Conservation (phyloP, 2,329 filamentous ascomycete genomes). For the Capronia coronata region DNA sequence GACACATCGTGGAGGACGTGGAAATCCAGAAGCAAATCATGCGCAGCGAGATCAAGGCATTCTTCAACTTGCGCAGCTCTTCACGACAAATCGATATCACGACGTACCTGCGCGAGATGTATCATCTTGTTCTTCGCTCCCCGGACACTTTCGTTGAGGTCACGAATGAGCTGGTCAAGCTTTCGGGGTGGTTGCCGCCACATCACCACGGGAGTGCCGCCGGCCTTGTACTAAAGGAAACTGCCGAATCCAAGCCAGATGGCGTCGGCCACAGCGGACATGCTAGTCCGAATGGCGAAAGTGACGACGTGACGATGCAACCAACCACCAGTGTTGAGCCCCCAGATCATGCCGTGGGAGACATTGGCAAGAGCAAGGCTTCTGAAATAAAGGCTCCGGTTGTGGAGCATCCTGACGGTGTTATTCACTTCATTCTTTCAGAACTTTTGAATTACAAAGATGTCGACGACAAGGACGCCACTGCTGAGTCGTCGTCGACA, state of each 20-base stretch:
- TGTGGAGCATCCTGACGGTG: constrained; percentile 87
- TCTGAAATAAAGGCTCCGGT: constrained; percentile 71
- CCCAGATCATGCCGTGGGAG: constrained; percentile 16
- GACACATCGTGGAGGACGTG: constrained; percentile 92
- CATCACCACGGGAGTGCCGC: constrained; percentile 11
- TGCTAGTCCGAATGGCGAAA: neutral
- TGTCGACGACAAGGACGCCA: constrained; percentile 72
- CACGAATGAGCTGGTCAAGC: constrained; percentile 78
- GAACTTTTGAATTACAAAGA: constrained; percentile 89
- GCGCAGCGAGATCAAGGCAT: constrained; percentile 76
- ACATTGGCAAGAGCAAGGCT: constrained; percentile 46
- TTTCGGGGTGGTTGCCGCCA: constrained; percentile 31
- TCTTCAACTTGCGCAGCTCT: constrained; percentile 56
- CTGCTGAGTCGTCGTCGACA: constrained; percentile 29
- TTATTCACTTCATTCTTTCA: constrained; percentile 88
- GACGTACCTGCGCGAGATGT: constrained; percentile 68
- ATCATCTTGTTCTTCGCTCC: constrained; percentile 70
- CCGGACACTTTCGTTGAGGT: constrained; percentile 83
- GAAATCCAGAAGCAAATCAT: constrained; percentile 86
- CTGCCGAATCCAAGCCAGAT: constrained; percentile 36
- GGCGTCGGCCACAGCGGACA: constrained; percentile 32
- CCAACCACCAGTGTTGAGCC: constrained; percentile 27
- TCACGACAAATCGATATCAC: constrained; percentile 60
- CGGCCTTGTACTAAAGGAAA: constrained; percentile 34
- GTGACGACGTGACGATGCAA: constrained; percentile 3